These are phyloP conservation scores for Penicillium egyptiacum DNA, from an alignment of 495 filamentous ascomycete genomes.

Conservation along the genomic window DNA sequence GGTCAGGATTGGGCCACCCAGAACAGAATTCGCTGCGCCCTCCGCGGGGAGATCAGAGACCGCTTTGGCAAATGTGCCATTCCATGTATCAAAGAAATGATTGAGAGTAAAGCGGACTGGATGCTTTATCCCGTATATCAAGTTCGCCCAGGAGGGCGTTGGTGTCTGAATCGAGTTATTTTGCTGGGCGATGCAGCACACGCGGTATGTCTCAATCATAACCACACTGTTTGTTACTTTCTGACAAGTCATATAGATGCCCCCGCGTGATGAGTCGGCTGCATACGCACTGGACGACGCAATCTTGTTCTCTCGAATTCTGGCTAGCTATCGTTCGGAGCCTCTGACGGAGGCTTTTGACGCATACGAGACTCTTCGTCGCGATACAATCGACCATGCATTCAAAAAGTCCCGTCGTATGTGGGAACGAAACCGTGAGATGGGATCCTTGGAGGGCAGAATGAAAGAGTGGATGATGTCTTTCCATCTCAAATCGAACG, in stretches of 20 bases:
- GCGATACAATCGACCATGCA: constrained; percentile 48
- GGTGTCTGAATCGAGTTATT: constrained; percentile 51
- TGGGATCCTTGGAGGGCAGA: constrained; percentile 40
- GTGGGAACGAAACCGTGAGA: constrained; percentile 45
- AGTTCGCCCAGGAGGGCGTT: constrained; percentile 49
- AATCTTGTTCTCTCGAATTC: constrained; percentile 54
- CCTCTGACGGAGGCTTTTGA: constrained; percentile 47
- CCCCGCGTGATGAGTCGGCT: constrained; percentile 60
- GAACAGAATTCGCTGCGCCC: constrained; percentile 40
- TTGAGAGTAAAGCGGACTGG: constrained; percentile 50
- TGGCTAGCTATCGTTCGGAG: constrained; percentile 39
- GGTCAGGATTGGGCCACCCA: constrained; percentile 51
- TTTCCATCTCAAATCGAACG: constrained; percentile 30
- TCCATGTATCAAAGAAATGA: constrained; percentile 50
- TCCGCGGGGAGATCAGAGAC: constrained; percentile 43
- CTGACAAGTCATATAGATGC: constrained; percentile 47
- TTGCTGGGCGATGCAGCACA: constrained; percentile 61
- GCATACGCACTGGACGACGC: constrained; percentile 62
- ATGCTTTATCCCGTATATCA: constrained; percentile 62
- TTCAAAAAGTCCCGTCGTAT: constrained; percentile 52
- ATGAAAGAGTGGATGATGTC: constrained; percentile 43
- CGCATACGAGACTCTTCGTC: constrained; percentile 52
- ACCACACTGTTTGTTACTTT: background rate
- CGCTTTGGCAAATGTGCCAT: constrained; percentile 47
- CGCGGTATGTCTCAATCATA: constrained; percentile 44